Conservation (phyloP, 23 red algal species). For the Gracilaria domingensis region DNA sequence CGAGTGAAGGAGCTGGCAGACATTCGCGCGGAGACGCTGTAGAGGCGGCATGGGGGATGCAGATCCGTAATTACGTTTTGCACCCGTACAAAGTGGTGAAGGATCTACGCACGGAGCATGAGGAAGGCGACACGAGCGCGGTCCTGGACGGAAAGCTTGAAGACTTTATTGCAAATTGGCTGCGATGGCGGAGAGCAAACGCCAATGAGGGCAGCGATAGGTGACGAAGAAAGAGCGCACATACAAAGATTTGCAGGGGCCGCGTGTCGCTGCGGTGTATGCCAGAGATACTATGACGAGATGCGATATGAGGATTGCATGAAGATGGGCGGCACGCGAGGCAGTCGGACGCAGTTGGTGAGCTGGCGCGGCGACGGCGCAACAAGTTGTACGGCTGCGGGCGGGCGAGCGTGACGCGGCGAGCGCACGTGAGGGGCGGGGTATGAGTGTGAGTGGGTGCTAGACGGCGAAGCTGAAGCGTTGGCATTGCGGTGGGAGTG, state of each 20-base stretch:
- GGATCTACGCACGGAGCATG: slow-evolving; percentile 85
- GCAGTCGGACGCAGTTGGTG: neutral
- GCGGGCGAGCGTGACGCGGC: neutral
- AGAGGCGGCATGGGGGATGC: slow-evolving; percentile 93
- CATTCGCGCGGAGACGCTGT: slow-evolving; percentile 93
- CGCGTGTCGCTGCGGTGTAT: too few species aligned
- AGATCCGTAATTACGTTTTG: slow-evolving; percentile 97
- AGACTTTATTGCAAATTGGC: slow-evolving; percentile 61
- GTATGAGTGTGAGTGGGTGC: too few species aligned
- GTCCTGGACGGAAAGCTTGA: slow-evolving; percentile 88
- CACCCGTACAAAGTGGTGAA: slow-evolving; percentile 99
- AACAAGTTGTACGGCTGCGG: neutral
- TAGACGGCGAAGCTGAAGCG: too few species aligned
- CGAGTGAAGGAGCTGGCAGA: slow-evolving; percentile 78
- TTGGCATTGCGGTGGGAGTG: too few species aligned
- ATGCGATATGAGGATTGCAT: neutral
- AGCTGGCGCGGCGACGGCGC: neutral
- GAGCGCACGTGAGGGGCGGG: neutral
- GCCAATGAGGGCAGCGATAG: neutral
- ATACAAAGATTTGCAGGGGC: neutral
- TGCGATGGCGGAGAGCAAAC: slow-evolving; percentile 54
- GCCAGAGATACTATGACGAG: neutral
- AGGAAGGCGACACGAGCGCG: slow-evolving; percentile 57
- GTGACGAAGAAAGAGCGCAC: neutral
- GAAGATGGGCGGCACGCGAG: neutral